Base-by-base conservation (phyloP, 2,329 filamentous ascomycete genomes). In the Madurella mycetomatis region DNA sequence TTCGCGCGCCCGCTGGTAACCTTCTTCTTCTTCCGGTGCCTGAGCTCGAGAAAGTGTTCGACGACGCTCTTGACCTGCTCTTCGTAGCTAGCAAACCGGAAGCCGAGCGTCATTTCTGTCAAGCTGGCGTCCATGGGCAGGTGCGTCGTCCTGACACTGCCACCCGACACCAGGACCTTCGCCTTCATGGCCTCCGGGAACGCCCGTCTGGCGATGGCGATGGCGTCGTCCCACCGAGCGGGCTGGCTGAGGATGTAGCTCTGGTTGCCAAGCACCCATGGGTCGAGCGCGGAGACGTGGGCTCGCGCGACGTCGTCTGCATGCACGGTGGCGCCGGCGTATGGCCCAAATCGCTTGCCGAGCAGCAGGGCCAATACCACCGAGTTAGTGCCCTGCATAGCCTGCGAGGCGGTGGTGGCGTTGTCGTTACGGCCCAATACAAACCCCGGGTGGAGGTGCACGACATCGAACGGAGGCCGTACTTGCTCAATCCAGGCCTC, bases 271-370 rank as follows among this genome's bases (percentile, higher is more conserved):
- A 65, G 54, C 5, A 73, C 58, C 1, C 59, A 57, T 30, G 64
- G 62, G 19, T 69, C 55, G 5, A 75, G 65, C 4, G 72, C 70
- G 5, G 59, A 56, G 30, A 75, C 67, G 49, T 75, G 73, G 5
- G 67, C 66, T 25, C 63, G 64, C 1, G 72, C 71, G 4, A 72
- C 70, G 51, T 74, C 71, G 48, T 73, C 67, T 15, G 72, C 60
- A 53, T 73, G 68, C 13, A 73, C 71, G 9, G 65, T 65, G 15
- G 60, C 61, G 17, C 70, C 70, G 5, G 63, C 58, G 19, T 64
- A 60, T 9, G 56, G 51, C 1, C 62, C 59, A 41, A 60, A 59
- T 19, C 58, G 54, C 41, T 64, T 58, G 12, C 71, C 71, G 8
- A 69, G 60, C 17, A 73, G 58, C 25, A 69, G 64, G 4, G 66